A percentile compares a stretch with the other conserved stretches of the same genome.
phyloP scores from a whole-genome alignment of 305 asterid species.

The Fraxinus floribunda region DNA sequence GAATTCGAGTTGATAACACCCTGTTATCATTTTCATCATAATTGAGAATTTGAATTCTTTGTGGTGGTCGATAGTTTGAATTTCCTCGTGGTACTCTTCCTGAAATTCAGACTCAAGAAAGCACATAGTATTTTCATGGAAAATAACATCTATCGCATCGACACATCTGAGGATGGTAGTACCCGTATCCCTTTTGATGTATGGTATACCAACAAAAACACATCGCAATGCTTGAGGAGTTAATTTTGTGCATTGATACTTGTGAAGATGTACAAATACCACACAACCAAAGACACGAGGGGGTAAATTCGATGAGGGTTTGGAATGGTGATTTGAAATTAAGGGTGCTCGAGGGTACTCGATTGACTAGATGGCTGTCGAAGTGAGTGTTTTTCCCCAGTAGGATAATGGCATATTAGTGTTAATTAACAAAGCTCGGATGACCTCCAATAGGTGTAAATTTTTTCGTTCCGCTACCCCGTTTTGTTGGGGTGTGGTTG shows the following conservation, averaged over 20 bases:
- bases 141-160: no score
- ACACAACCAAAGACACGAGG: no score
- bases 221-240: background rate
- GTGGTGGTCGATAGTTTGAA: background rate
- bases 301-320: background rate
- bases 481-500: background rate
- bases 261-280: no score
- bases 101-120: no score
- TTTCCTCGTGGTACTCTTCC: background rate
- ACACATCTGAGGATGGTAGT: no score
- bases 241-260: no score
- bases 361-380: background rate
- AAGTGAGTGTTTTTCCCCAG: constrained; percentile 9
- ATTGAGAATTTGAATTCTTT: background rate
- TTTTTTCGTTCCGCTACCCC: background rate
- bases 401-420: background rate
- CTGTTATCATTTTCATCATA: background rate
- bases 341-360: background rate
- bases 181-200: no score
- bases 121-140: no score
- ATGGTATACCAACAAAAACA: no score
- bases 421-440: background rate
- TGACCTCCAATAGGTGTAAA: background rate
- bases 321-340: constrained; percentile 1
- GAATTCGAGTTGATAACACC: background rate